Base-by-base conservation (phyloP, 23 red algal species). In the Gracilariopsis chorda region DNA sequence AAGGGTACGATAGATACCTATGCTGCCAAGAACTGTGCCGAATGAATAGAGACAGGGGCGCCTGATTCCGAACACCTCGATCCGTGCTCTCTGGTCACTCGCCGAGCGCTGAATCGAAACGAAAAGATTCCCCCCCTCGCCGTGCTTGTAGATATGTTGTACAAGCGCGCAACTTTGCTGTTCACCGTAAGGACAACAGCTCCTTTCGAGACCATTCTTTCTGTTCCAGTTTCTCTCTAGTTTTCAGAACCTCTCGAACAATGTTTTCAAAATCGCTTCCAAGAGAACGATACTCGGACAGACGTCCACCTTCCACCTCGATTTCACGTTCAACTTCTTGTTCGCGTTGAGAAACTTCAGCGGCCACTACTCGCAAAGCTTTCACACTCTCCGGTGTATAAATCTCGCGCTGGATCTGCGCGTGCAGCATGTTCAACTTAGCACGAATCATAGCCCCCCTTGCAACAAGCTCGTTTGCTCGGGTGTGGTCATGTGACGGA, bases 181-280 rank as follows among this genome's bases (percentile, higher is more conserved):
- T n/a, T n/a, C n/a, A n/a, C n/a, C n/a, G n/a, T n/a, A n/a, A n/a
- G 49, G 49, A 55, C 62, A 17, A 13, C 49, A 88, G 33, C 46
- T 73, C 63, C 20, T 88, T 68, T 68, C 70, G 63, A 28, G 63
- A 71, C 84, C 84, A 88, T 57, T 70, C 51, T 43, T 77, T 77
- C 48, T 74, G 37, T 20, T 88, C 84, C 33, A 88, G 33, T 12
- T 48, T 40, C 43, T 75, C 30, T 48, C 41, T 71, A 1, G 70
- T 68, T 4, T 46, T 21, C 23, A 77, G 33, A 63, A 60, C 28
- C 14, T 71, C 67, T 19, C 35, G 9, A 44, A 88, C 84, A 28
- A 88, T 65, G 35, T 32, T 29, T 27, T 75, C 64, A 56, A 88
- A 75, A 19, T 76, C 48, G 12, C 13, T 20, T 17, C 84, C 84